These are phyloP conservation scores for Loxodes magnus DNA, from an alignment of 73 alveolate genomes.

Conservation along the genomic window DNA sequence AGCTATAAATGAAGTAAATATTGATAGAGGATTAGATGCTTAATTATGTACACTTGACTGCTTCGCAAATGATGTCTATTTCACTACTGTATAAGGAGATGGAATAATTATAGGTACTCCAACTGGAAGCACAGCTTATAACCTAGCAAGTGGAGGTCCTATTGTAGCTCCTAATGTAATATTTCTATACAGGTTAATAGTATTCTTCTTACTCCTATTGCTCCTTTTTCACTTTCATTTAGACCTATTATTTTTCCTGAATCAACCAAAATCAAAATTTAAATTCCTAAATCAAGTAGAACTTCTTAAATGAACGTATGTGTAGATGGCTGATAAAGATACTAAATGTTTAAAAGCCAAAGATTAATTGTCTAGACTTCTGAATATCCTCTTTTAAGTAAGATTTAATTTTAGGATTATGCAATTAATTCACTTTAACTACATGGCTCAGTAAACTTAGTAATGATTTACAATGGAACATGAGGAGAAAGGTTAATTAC, in stretches of 20 bases:
- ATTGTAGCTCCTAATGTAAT: constrained; percentile 76
- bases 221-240: constrained; percentile 97
- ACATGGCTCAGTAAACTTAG: no score
- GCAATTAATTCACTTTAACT: no score
- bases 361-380: no score
- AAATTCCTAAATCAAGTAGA: background rate
- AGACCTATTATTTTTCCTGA: constrained; percentile 96
- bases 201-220: constrained; percentile 79
- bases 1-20: constrained; percentile 4
- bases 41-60: constrained; percentile 20
- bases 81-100: constrained; percentile 58
- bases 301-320: no score
- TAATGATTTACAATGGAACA: no score
- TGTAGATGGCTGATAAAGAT: no score
- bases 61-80: constrained; percentile 28
- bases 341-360: no score
- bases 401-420: no score
- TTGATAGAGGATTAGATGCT: constrained; percentile 10
- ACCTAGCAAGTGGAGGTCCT: constrained; percentile 99
- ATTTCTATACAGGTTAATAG: no score
- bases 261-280: constrained; percentile 14
- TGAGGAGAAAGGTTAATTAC: no score
- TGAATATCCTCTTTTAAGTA: no score
- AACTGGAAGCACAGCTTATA: constrained; percentile 99
- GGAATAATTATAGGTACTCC: constrained; percentile 94